phyloP scores from a whole-genome alignment of 1,139 yeast genomes.

The Tardiomyces digboiensis region DNA sequence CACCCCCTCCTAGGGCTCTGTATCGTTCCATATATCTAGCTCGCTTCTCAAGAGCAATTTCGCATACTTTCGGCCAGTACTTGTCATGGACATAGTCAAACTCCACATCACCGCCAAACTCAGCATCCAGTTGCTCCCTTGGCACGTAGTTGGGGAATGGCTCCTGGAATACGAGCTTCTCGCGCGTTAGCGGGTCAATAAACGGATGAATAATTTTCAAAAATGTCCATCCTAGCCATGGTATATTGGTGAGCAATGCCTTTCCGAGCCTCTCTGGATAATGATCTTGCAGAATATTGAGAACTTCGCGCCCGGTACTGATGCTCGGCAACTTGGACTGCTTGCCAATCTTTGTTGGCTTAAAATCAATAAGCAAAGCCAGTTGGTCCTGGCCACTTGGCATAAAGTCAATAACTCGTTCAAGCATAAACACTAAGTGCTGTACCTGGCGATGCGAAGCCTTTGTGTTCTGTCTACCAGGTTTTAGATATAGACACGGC shows the following conservation, averaged over 20 bases:
- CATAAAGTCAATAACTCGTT: conserved; percentile 85
- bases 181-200: conserved; percentile 90
- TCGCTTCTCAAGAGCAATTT: conserved; percentile 48
- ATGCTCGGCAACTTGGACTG: conserved; percentile 74
- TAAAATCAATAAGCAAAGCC: conserved; percentile 84
- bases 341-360: conserved; percentile 46
- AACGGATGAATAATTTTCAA: conserved; percentile 86
- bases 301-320: conserved; percentile 68
- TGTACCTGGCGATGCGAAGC: conserved; percentile 84
- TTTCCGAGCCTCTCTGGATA: conserved; percentile 94
- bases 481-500: conserved; percentile 83
- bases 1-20: conserved; percentile 50
- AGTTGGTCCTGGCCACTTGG: conserved; percentile 93
- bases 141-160: conserved; percentile 83
- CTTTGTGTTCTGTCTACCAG: conserved; percentile 90
- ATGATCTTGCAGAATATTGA: conserved; percentile 85
- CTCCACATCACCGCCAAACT: conserved; percentile 75
- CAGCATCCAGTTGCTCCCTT: conserved; percentile 65
- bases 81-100: conserved; percentile 71
- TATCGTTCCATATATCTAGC: conserved; percentile 52
- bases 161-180: conserved; percentile 82
- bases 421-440: conserved; percentile 86
- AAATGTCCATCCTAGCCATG: conserved; percentile 88
- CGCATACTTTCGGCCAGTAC: conserved; percentile 70
- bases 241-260: conserved; percentile 85